A percentile compares a stretch with the other conserved stretches of the same genome.
Conservation (phyloP, 73 alveolate species). For the Tetrahymena thermophila region DNA sequence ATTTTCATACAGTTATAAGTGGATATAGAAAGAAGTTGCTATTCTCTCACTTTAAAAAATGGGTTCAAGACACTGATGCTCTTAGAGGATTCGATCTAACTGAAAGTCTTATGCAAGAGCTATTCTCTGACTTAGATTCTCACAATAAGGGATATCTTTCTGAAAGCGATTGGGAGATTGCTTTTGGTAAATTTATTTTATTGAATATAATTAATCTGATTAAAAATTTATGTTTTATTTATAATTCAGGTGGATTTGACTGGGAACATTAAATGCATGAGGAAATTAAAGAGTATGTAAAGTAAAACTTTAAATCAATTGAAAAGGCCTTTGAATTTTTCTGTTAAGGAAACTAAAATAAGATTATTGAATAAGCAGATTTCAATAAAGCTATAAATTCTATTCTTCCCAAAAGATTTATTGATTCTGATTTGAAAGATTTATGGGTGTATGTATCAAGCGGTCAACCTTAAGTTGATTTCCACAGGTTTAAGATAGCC, state of each 20-base stretch:
- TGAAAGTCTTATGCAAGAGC: constrained; percentile 45
- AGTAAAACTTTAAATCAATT: constrained; percentile 50
- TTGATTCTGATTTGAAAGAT: constrained; percentile 35
- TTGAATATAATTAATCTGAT: not conserved
- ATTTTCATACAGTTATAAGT: constrained; percentile 12
- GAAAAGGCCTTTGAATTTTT: constrained; percentile 70
- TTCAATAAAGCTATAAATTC: constrained; percentile 51
- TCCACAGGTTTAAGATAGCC: not conserved
- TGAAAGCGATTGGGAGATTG: constrained; percentile 63
- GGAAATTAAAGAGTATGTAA: constrained; percentile 61
- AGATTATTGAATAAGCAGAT: constrained; percentile 22
- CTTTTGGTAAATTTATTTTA: constrained; percentile 48
- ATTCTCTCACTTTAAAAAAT: constrained; percentile 55
- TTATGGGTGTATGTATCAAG: constrained; percentile 51
- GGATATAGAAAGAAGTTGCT: constrained; percentile 49
- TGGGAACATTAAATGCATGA: constrained; percentile 50
- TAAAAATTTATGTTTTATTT: not conserved
- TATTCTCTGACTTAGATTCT: constrained; percentile 73
- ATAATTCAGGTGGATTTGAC: not conserved
- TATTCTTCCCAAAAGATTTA: constrained; percentile 54
- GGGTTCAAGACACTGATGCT: constrained; percentile 54
- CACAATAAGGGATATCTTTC: constrained; percentile 80
- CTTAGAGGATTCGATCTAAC: constrained; percentile 80
- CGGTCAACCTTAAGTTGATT: constrained; percentile 14
- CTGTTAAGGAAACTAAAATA: constrained; percentile 22